Conservation (phyloP, 2,329 filamentous ascomycete genomes). For the Ceratocystis ficicola region DNA sequence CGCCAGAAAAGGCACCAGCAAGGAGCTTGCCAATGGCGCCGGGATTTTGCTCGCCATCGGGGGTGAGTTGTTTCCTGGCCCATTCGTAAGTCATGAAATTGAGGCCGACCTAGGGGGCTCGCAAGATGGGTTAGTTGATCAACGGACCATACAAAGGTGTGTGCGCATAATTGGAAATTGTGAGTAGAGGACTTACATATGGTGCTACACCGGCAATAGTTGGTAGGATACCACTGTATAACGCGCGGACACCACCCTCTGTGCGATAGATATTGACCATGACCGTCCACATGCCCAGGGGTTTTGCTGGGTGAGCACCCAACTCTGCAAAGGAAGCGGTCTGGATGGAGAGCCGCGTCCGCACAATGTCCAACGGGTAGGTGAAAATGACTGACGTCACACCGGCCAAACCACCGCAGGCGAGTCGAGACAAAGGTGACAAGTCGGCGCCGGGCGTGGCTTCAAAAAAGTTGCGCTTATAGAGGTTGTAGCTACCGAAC, state of each 20-base stretch:
- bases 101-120: constrained; percentile 58
- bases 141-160: neutral
- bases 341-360: constrained; percentile 91
- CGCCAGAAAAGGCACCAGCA: constrained; percentile 88
- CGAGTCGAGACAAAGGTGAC: constrained; percentile 58
- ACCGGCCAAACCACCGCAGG: constrained; percentile 85
- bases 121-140: neutral
- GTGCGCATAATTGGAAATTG: neutral
- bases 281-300: constrained; percentile 88
- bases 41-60: constrained; percentile 76
- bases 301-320: constrained; percentile 47
- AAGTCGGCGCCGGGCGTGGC: constrained; percentile 60
- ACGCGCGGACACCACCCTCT: constrained; percentile 69
- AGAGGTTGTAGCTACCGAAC: constrained; percentile 96
- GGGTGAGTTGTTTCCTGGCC: constrained; percentile 70
- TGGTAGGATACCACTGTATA: constrained; percentile 91
- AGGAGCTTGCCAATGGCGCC: constrained; percentile 66
- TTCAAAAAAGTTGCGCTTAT: constrained; percentile 80
- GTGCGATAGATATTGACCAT: constrained; percentile 75
- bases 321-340: constrained; percentile 86
- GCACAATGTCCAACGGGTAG: constrained; percentile 94
- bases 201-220: constrained; percentile 92
- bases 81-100: constrained; percentile 99
- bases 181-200: constrained; percentile 47
- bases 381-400: constrained; percentile 92